Conservation (phyloP, 345 rosid genomes). For the Capsella bursapastoris region DNA sequence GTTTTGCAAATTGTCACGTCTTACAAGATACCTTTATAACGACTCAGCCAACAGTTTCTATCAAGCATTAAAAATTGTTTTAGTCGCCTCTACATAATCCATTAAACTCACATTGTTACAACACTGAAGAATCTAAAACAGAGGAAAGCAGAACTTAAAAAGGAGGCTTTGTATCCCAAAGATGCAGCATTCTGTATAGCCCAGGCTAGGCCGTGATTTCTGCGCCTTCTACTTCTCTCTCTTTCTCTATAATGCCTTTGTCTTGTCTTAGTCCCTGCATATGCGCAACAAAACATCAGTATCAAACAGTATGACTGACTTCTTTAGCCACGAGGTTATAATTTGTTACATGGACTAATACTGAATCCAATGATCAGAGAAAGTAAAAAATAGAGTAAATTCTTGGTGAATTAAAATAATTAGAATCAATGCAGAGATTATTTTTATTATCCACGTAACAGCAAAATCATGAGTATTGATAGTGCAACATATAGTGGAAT, state of each 20-base stretch:
- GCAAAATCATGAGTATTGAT: background rate
- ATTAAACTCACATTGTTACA: constrained; percentile 29
- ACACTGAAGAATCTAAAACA: constrained; percentile 27
- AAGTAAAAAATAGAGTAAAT: background rate
- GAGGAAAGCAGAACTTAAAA: constrained; percentile 15
- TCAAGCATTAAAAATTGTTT: constrained; percentile 29
- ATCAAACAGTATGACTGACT: background rate
- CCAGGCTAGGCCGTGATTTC: constrained; percentile 23
- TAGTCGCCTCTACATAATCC: constrained; percentile 33
- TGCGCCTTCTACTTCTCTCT: constrained; percentile 18
- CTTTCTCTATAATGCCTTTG: constrained; percentile 12
- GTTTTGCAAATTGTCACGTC: background rate
- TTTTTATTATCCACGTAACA: background rate
- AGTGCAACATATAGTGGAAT: constrained; percentile 7
- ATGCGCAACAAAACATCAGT: constrained; percentile 24
- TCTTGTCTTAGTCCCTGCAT: constrained; percentile 44
- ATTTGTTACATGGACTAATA: background rate
- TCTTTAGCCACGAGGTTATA: background rate
- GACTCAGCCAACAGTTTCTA: constrained; percentile 5
- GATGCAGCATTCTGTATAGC: constrained; percentile 32
- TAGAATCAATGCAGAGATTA: background rate
- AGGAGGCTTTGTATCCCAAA: constrained; percentile 31
- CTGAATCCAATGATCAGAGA: background rate
- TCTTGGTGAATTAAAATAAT: background rate
- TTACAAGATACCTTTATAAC: constrained; percentile 4